Percentiles rank a stretch among this genome's conserved stretches.
These are phyloP conservation scores for Starmerella asiatica DNA, from an alignment of 805 yeast genomes.

Conservation along the genomic window DNA sequence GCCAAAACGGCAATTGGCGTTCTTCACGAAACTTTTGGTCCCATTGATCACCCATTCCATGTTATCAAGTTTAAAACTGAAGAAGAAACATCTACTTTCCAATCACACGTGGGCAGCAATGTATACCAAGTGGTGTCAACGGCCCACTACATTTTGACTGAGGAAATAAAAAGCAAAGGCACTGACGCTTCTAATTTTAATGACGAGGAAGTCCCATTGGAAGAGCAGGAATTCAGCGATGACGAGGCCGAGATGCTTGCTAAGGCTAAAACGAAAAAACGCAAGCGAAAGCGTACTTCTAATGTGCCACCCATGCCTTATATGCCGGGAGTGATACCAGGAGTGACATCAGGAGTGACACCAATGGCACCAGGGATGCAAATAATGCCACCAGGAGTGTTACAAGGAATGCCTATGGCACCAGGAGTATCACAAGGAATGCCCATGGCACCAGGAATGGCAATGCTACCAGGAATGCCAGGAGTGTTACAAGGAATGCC, in stretches of 20 bases:
- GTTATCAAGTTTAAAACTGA: constrained; percentile 50
- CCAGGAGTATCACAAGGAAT: no score
- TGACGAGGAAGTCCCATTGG: constrained; percentile 87
- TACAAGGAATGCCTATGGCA: no score
- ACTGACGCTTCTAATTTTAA: constrained; percentile 90
- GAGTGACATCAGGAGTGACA: not conserved
- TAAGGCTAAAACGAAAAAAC: constrained; percentile 50
- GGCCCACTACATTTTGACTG: constrained; percentile 68
- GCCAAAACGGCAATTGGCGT: constrained; percentile 62
- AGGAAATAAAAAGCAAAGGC: constrained; percentile 61
- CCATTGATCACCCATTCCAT: constrained; percentile 67
- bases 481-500: no score
- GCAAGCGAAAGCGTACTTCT: constrained; percentile 20
- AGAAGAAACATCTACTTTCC: constrained; percentile 37
- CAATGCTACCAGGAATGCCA: constrained; percentile 3
- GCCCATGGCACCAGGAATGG: not conserved
- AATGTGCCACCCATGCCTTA: not conserved
- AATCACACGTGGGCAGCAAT: constrained; percentile 37
- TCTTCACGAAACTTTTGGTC: constrained; percentile 80
- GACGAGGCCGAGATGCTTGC: constrained; percentile 75
- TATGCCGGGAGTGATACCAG: constrained; percentile 1
- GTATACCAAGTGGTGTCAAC: constrained; percentile 71
- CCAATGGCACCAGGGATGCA: constrained; percentile 5
- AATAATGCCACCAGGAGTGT: no score
- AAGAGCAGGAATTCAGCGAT: constrained; percentile 89